These are phyloP conservation scores for Talaromyces sp. DNA, from an alignment of 2,329 filamentous ascomycete species.

Conservation along the genomic window DNA sequence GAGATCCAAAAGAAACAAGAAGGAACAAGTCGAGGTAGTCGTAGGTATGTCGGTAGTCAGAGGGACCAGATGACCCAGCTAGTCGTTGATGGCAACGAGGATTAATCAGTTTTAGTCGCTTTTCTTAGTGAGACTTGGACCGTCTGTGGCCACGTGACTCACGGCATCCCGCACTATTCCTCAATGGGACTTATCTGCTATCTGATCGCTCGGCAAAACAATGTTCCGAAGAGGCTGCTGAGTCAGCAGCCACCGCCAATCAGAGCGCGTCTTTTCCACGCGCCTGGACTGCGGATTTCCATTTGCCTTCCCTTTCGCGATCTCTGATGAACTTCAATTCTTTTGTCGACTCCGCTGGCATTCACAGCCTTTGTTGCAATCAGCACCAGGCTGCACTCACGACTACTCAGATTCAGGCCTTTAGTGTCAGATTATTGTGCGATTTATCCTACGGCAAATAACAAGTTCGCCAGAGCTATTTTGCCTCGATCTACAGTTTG, in stretches of 20 bases:
- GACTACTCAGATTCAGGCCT: neutral
- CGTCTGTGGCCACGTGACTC: slow-evolving; percentile 10
- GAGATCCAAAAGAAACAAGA: neutral
- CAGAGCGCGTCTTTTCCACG: slow-evolving; percentile 29
- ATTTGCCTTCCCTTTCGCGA: slow-evolving; percentile 23
- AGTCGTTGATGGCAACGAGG: neutral
- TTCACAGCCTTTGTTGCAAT: neutral
- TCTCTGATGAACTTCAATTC: slow-evolving; percentile 4
- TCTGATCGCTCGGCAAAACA: slow-evolving; percentile 1
- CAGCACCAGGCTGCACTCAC: neutral
- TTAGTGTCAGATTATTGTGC: neutral
- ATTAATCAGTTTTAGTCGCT: neutral
- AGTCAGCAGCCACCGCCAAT: slow-evolving; percentile 32
- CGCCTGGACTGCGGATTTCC: slow-evolving; percentile 22
- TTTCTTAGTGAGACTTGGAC: neutral
- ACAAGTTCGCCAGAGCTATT: neutral
- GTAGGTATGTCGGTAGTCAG: neutral
- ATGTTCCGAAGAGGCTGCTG: slow-evolving; percentile 17
- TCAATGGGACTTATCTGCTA: neutral
- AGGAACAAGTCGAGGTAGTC: neutral
- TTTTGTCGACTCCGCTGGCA: neutral
- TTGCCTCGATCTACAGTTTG: slow-evolving; percentile 9
- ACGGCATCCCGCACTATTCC: neutral
- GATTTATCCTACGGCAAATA: neutral
- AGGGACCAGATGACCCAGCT: slow-evolving; percentile 1